A percentile compares a stretch with the other conserved stretches of the same genome.
These are phyloP conservation scores for Yarrowia phangngaensis DNA, from an alignment of 805 yeast species.

Conservation along the genomic window DNA sequence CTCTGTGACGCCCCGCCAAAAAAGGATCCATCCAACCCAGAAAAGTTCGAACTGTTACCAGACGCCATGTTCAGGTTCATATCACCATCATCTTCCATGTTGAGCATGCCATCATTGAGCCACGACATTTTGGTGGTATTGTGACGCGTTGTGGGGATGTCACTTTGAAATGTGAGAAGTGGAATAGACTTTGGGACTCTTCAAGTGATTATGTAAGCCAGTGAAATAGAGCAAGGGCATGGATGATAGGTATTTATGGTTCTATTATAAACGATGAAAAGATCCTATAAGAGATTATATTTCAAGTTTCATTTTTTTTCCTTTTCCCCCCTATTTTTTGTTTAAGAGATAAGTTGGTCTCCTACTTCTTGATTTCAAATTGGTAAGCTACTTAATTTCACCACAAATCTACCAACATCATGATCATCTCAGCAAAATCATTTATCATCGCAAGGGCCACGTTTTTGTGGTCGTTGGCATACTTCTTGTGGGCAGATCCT, in stretches of 20 bases:
- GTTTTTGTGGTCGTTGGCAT: slow-evolving; percentile 35
- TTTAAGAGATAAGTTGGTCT: too few relatives aligned
- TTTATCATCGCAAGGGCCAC: slow-evolving; percentile 33
- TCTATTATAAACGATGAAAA: too few relatives aligned
- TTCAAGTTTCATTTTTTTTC: too few relatives aligned
- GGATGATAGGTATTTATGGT: too few relatives aligned
- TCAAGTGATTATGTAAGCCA: too few relatives aligned
- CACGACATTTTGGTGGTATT: slow-evolving; percentile 20
- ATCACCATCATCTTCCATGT: slow-evolving; percentile 26
- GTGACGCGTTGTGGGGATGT: neutral
- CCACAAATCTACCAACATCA: slow-evolving; percentile 27
- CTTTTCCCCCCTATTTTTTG: too few relatives aligned
- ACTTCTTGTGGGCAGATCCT: slow-evolving; percentile 36
- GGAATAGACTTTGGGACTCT: neutral
- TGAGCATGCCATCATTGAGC: slow-evolving; percentile 25
- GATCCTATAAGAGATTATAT: too few relatives aligned
- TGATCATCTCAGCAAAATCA: slow-evolving; percentile 30
- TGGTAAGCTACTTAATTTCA: too few relatives aligned
- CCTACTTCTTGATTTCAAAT: too few relatives aligned
- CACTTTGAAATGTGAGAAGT: neutral
- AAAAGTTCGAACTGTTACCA: slow-evolving; percentile 13
- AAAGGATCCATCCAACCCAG: slow-evolving; percentile 21
- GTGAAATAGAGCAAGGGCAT: too few relatives aligned
- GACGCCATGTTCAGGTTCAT: slow-evolving; percentile 14
- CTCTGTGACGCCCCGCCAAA: slow-evolving; percentile 19